Percentiles rank a stretch among this genome's conserved stretches.
These are phyloP conservation scores for Aphanomyces invadans DNA, from an alignment of 352 stramenopile genomes.

Conservation along the genomic window DNA sequence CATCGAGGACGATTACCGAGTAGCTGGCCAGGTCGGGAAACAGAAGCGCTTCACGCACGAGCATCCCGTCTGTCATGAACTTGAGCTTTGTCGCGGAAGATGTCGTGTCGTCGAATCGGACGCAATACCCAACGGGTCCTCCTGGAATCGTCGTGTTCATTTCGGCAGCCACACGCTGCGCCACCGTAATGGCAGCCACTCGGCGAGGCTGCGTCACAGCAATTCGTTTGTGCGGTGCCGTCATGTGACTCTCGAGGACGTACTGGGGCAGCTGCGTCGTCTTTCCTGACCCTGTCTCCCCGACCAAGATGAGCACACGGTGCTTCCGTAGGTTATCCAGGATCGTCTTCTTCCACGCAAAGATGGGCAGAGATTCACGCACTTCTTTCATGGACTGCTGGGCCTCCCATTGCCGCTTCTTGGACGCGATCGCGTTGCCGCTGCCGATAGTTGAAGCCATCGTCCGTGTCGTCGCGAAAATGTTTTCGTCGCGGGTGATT, in stretches of 20 bases:
- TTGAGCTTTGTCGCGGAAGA: constrained; percentile 86
- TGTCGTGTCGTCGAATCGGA: constrained; percentile 92
- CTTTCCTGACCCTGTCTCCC: constrained; percentile 87
- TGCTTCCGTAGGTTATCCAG: constrained; percentile 49
- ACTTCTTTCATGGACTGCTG: constrained; percentile 12
- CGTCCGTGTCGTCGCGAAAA: too few relatives aligned
- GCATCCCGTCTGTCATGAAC: constrained; percentile 89
- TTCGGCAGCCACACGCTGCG: constrained; percentile 61
- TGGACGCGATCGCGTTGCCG: constrained; percentile 6
- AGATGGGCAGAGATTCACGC: constrained; percentile 49
- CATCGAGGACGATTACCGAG: constrained; percentile 80
- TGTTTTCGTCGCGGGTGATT: neutral
- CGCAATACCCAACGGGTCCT: constrained; percentile 82
- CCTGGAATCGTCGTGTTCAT: constrained; percentile 33
- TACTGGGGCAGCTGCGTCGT: constrained; percentile 88
- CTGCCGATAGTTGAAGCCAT: neutral
- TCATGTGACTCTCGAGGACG: constrained; percentile 56
- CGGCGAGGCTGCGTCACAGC: constrained; percentile 77
- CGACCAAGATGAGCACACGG: constrained; percentile 81
- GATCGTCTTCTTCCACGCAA: constrained; percentile 57
- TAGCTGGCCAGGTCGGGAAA: constrained; percentile 65
- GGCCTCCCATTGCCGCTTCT: constrained; percentile 16
- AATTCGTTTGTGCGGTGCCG: constrained; percentile 33
- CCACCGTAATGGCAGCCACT: constrained; percentile 76
- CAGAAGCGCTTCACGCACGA: constrained; percentile 86